Conservation (phyloP, 129 eudicot genomes). For the Escallonia rubra region DNA sequence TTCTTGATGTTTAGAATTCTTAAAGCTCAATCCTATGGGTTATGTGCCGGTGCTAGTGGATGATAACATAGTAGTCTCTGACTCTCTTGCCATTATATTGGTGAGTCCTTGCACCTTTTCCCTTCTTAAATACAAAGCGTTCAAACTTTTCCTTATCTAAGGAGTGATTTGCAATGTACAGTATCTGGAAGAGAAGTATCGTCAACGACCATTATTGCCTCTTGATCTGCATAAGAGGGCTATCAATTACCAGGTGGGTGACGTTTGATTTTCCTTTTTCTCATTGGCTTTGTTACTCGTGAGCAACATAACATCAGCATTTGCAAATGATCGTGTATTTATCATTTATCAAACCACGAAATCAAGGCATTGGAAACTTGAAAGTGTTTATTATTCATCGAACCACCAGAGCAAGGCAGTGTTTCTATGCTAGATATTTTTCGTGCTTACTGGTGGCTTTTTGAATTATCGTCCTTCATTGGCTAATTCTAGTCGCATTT, state of each 20-base stretch:
- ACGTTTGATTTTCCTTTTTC: slow-evolving; percentile 5
- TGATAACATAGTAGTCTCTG: slow-evolving; percentile 60
- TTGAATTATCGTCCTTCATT: no score
- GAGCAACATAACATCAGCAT: neutral
- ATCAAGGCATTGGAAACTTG: no score
- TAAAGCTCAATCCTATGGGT: slow-evolving; percentile 78
- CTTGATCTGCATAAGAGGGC: slow-evolving; percentile 55
- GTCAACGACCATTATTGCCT: slow-evolving; percentile 72
- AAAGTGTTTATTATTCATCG: neutral
- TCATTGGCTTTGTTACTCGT: neutral
- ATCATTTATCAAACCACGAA: neutral
- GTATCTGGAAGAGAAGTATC: slow-evolving; percentile 93
- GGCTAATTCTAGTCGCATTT: no score
- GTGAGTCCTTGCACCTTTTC: slow-evolving; percentile 25
- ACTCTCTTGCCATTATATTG: slow-evolving; percentile 81
- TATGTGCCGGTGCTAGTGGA: slow-evolving; percentile 78
- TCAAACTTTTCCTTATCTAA: neutral
- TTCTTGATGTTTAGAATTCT: slow-evolving; percentile 37
- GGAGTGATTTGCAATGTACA: slow-evolving; percentile 22
- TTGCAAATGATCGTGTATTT: neutral
- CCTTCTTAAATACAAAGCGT: neutral
- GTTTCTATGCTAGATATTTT: no score
- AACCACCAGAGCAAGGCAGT: no score
- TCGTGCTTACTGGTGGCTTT: no score
- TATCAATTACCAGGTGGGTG: slow-evolving; percentile 70